phyloP scores from a whole-genome alignment of 2,329 filamentous ascomycete genomes.

The Pseudopyricularia javanii region DNA sequence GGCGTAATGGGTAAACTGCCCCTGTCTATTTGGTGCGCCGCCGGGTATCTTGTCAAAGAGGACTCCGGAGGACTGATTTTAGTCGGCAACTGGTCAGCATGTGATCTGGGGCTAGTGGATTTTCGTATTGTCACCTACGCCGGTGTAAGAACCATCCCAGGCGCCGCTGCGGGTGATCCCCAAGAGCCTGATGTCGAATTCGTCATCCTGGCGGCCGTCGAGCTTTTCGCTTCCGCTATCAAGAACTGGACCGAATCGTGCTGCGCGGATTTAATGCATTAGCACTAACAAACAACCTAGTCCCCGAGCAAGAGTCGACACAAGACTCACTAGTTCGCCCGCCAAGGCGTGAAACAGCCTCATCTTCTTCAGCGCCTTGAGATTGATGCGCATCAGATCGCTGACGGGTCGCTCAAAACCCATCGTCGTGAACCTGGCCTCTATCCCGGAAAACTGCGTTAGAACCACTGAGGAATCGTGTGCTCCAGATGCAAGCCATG shows the following conservation, averaged over 20 bases:
- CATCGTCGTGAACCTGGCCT: background rate
- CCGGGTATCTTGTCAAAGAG: background rate
- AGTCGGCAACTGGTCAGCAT: background rate
- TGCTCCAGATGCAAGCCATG: constrained; percentile 6
- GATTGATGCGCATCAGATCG: constrained; percentile 4
- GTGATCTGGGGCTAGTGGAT: no score
- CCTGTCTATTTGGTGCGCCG: background rate
- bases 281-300: background rate
- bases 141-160: background rate
- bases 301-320: background rate
- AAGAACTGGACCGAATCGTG: background rate
- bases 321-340: constrained; percentile 5
- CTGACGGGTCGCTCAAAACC: constrained; percentile 1
- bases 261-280: background rate
- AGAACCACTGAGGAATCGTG: constrained; percentile 7
- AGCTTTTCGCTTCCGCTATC: background rate
- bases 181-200: background rate
- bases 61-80: background rate
- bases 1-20: background rate
- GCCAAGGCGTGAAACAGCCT: constrained; percentile 5
- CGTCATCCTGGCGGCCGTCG: background rate
- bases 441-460: constrained; percentile 3
- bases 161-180: background rate
- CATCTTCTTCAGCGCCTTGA: constrained; percentile 7
- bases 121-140: background rate